Percentiles rank a stretch among this genome's conserved stretches.
These are phyloP conservation scores for Pugionium dolabratum DNA, from an alignment of 345 rosid genomes.

Conservation along the genomic window DNA sequence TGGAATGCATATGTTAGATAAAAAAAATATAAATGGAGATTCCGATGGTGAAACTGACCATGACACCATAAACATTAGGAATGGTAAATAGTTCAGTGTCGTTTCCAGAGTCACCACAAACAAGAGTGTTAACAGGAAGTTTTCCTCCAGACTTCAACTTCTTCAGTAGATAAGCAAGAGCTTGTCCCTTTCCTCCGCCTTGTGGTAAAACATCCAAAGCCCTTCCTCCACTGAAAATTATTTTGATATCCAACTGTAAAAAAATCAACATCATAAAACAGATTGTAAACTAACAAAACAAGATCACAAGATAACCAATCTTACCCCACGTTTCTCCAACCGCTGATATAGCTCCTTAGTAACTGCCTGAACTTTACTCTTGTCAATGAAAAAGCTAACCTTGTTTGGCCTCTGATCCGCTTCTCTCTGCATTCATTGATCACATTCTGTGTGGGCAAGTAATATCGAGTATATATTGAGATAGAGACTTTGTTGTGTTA, in stretches of 20 bases:
- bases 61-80: conserved; percentile 84
- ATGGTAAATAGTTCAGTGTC: conserved; percentile 90
- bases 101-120: conserved; percentile 96
- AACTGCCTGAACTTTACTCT: conserved; percentile 66
- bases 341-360: conserved; percentile 55
- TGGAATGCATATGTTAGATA: background rate
- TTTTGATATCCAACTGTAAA: conserved; percentile 78
- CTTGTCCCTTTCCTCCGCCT: conserved; percentile 99
- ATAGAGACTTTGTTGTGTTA: conserved; percentile 9
- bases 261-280: conserved; percentile 9
- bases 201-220: conserved; percentile 86
- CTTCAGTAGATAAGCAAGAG: conserved; percentile 80
- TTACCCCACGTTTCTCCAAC: conserved; percentile 71
- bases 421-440: conserved; percentile 56
- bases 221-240: conserved; percentile 87
- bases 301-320: conserved; percentile 12
- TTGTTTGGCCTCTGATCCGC: conserved; percentile 81
- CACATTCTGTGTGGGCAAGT: too few species aligned
- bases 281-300: background rate
- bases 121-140: conserved; percentile 76
- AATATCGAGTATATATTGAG: background rate
- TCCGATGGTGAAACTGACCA: conserved; percentile 53
- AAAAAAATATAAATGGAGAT: background rate
- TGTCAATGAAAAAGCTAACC: conserved; percentile 75
- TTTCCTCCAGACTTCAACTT: conserved; percentile 70